Conservation (phyloP, 768 basidiomycete genomes). For the Boletus rubescentipes region DNA sequence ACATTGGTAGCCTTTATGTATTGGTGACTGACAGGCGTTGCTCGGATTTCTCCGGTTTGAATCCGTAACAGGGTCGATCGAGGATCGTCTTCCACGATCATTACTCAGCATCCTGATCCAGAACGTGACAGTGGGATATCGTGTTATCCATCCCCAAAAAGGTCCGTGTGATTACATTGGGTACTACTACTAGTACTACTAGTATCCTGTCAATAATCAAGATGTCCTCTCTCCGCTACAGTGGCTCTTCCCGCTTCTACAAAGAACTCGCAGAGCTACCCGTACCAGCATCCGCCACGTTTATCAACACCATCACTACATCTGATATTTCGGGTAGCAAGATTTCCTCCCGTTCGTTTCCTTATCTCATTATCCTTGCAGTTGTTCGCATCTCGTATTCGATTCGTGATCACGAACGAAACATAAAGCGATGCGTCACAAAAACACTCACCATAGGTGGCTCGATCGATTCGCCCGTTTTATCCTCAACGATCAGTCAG, state of each 20-base stretch:
- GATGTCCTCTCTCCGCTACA: constrained; percentile 23
- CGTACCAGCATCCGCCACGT: constrained; percentile 36
- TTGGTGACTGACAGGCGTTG: too few relatives aligned
- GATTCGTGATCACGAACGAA: constrained; percentile 50
- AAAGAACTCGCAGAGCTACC: constrained; percentile 42
- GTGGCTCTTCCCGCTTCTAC: constrained; percentile 29
- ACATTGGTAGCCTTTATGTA: too few relatives aligned
- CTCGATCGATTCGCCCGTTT: constrained; percentile 5
- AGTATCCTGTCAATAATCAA: too few relatives aligned
- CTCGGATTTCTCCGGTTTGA: too few relatives aligned
- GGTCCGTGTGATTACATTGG: background rate
- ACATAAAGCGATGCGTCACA: constrained; percentile 44
- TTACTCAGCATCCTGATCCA: background rate
- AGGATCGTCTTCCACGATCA: background rate
- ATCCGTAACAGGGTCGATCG: background rate
- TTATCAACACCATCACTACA: constrained; percentile 19
- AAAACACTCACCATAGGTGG: constrained; percentile 37
- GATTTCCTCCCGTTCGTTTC: background rate
- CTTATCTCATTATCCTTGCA: constrained; percentile 5
- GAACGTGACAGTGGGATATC: background rate
- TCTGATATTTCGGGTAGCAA: constrained; percentile 17
- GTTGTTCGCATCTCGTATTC: constrained; percentile 47
- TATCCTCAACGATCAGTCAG: constrained; percentile 15
- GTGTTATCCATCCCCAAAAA: background rate
- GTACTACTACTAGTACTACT: too few relatives aligned